Conservation (phyloP, 2,329 filamentous ascomycete species). For the Aureobasidium sp. region DNA sequence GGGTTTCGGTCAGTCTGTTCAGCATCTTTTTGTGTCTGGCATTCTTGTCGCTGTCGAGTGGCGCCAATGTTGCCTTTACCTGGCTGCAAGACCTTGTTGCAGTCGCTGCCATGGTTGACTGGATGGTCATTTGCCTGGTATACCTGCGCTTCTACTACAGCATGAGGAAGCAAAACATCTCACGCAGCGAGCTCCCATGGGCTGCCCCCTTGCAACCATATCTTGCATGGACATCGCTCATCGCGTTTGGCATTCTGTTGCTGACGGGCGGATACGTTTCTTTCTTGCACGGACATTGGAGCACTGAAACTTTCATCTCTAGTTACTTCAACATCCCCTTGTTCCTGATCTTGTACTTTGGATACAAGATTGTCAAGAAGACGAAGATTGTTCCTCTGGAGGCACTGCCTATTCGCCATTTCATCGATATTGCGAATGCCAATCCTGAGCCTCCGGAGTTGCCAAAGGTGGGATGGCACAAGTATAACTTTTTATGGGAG, state of each 20-base stretch:
- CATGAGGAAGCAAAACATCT: conserved; percentile 23
- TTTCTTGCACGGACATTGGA: conserved; percentile 25
- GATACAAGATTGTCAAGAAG: conserved; percentile 24
- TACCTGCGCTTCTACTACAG: conserved; percentile 25
- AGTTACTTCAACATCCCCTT: conserved; percentile 27
- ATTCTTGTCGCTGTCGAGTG: conserved; percentile 20
- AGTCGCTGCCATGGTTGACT: conserved; percentile 22
- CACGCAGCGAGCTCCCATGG: conserved; percentile 24
- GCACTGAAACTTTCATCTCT: conserved; percentile 25
- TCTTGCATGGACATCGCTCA: conserved; percentile 22
- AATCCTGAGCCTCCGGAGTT: conserved; percentile 22
- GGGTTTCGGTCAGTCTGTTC: conserved; percentile 17
- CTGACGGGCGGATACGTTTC: conserved; percentile 26
- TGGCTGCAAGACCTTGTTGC: conserved; percentile 27
- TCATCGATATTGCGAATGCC: conserved; percentile 24
- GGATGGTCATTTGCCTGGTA: conserved; percentile 23
- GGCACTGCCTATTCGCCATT: conserved; percentile 24
- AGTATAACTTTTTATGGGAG: conserved; percentile 26
- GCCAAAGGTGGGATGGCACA: conserved; percentile 21
- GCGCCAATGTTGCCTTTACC: conserved; percentile 23
- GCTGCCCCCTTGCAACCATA: conserved; percentile 26
- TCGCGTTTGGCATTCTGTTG: conserved; percentile 22
- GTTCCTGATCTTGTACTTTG: conserved; percentile 24
- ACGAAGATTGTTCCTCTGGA: conserved; percentile 23
- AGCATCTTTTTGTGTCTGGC: conserved; percentile 19